Conservation (phyloP, 208 protist species). For the Dictyostelium gargantuum region DNA sequence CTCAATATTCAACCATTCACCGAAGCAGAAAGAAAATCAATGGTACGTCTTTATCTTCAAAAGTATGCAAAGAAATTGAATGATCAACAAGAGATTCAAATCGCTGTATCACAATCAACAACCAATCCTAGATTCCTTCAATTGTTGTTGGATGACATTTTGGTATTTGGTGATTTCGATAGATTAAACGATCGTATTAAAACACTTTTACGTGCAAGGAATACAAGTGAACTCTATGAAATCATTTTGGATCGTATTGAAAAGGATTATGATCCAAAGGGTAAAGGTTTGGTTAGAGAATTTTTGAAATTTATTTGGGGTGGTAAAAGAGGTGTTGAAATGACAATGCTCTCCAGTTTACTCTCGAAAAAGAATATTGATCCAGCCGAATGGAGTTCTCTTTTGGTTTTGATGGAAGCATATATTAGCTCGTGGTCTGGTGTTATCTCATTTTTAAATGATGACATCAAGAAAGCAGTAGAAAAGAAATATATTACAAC, state of each 20-base stretch:
- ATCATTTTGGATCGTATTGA: conserved; percentile 73
- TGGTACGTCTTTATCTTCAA: conserved; percentile 71
- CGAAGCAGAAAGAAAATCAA: conserved; percentile 70
- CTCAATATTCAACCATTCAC: background rate
- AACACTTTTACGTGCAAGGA: conserved; percentile 45
- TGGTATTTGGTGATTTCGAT: conserved; percentile 73
- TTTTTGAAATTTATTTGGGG: conserved; percentile 67
- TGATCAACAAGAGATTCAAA: conserved; percentile 75
- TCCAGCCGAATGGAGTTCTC: conserved; percentile 47
- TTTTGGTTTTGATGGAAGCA: conserved; percentile 53
- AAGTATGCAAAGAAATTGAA: conserved; percentile 67
- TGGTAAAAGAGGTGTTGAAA: conserved; percentile 64
- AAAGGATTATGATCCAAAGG: conserved; percentile 67
- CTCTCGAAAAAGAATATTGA: conserved; percentile 28
- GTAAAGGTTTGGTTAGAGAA: conserved; percentile 63
- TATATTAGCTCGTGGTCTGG: conserved; percentile 38
- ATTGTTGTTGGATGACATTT: conserved; percentile 72
- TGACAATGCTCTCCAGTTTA: conserved; percentile 34
- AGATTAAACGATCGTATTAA: conserved; percentile 57
- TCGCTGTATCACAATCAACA: conserved; percentile 48
- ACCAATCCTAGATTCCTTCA: conserved; percentile 73
- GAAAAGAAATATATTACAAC: conserved; percentile 49
- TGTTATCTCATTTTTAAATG: conserved; percentile 68
- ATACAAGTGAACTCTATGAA: conserved; percentile 60
- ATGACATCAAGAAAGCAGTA: conserved; percentile 64